Percentiles rank a stretch among this genome's conserved stretches.
phyloP scores from a whole-genome alignment of 441 rosid genomes.

The Rhodomyrtus psidioides region DNA sequence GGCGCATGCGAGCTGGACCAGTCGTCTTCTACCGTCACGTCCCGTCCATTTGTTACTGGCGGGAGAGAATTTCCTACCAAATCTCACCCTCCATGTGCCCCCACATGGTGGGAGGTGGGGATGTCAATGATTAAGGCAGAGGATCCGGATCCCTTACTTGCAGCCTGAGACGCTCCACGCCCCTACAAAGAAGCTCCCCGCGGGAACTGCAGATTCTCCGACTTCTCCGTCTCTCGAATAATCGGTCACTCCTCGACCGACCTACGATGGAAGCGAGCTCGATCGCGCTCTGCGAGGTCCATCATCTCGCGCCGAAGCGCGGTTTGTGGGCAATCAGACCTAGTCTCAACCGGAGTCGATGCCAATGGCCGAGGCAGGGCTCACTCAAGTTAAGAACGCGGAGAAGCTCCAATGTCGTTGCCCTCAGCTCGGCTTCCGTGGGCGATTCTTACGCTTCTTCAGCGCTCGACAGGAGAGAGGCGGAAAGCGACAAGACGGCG shows the following conservation, averaged over 20 bases:
- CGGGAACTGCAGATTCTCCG: neutral
- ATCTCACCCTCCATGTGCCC: too few species aligned
- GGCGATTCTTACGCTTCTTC: slow-evolving; percentile 3
- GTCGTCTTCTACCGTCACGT: neutral
- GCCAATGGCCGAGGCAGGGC: neutral
- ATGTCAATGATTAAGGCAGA: too few species aligned
- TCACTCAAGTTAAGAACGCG: slow-evolving; percentile 9
- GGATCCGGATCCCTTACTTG: too few species aligned
- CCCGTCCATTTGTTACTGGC: neutral
- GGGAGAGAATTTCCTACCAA: too few species aligned
- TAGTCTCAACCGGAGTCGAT: neutral
- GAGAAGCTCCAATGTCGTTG: slow-evolving; percentile 10
- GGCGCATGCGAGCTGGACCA: neutral
- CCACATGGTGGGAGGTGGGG: too few species aligned
- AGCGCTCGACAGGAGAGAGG: neutral
- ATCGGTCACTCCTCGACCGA: neutral
- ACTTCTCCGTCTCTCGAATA: neutral
- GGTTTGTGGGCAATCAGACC: neutral
- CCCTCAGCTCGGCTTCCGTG: slow-evolving; percentile 20
- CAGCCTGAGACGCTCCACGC: neutral
- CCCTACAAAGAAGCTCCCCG: neutral
- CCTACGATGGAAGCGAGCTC: slow-evolving; percentile 2
- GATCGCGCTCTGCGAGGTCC: neutral
- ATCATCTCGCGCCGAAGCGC: neutral
- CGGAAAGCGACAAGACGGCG: neutral